Base-by-base conservation (phyloP, 257 asterid genomes). In the Buddleja alternifolia region DNA sequence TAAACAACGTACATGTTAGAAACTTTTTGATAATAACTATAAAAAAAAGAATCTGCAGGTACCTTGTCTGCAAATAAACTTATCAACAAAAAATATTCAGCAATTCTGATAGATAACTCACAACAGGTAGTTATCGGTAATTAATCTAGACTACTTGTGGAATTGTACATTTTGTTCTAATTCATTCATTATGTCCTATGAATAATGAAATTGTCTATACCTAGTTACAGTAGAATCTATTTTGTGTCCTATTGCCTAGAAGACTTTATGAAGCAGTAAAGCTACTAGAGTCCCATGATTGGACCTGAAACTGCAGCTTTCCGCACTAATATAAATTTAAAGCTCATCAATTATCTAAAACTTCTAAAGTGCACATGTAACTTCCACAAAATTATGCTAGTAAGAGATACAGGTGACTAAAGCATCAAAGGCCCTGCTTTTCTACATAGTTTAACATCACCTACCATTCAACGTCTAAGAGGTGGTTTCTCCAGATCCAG, bases 401-500 rank as follows among this genome's bases (percentile, higher is more conserved):
- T 21, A 39, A 34, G 55, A 24, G 20, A 42, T 16, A 14, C 32
- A 21, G 24, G 23, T 25, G 8, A 34, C 23, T 5, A 63, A n/a
- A 8, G 15, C 23, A 41, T 15, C 24, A 54, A 32, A 10, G 19
- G 2, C 59, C 37, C 40, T 3, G 21, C 46, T 12, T 63, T 21
- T 60, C 76, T 42, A 21, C 45, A 23, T 42, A 54, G 16, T 32
- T 32, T n/a, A 29, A 29, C 14, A 12, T 60, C 63, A 71, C 25
- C 47, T 34, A 40, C n/a, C 11, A 4, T 59, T 59, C 36, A 59
- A 41, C 41, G 12, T 60, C 63, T 24, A 42, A 69, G 60, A 57
- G 61, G 32, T 58, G 46, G 19, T 53, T 60, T 32, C 50, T 29
- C 79, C 61, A 53, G 39, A 54, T 68, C 70, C 67, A 60, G 47